Evolutionary conservation across 2,329 filamentous ascomycete genomes (phyloP), one percentile per base, ranked within the genome.

Genomic region (Xylariales sp.): DNA sequence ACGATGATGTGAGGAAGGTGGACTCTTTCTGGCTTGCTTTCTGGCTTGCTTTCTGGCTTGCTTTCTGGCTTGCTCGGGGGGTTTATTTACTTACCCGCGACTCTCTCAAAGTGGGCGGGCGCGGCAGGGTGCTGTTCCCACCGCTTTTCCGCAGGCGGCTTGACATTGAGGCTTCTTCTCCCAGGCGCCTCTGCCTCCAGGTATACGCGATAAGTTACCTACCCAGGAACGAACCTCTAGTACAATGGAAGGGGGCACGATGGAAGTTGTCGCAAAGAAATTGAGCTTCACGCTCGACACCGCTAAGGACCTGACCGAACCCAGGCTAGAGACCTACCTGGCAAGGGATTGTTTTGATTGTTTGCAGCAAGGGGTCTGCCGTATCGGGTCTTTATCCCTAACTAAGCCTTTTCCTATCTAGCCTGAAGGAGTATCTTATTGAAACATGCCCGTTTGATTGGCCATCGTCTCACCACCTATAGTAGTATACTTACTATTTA

Each of bases 31-130:
- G 7, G 14, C 49, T 46, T 18, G 5, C 9, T 23, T 46, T 41
- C 36, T 43, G 7, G 14, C 49, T 46, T 18, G 5, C 9, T 28
- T 46, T 41, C 36, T 43, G 7, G 14, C 49, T 46, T 18, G 5
- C 9, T 23, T 46, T 41, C 36, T 43, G 7, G 14, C 49, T 46
- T 18, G 5, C 9, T 28, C 5, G 57, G 16, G 53, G 34, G 41
- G 56, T 71, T 69, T 66, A 56, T 71, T 73, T 69, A 74, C 77
- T 75, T 75, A 78, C 77, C 28, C 76, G 73, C 52, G 77, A 77
- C 36, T 70, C 67, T 41, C 70, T 66, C 3, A 75, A 54, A 6
- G 59, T 52, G 12, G 68, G 62, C 30, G 69, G 71, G 18, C 74
- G 74, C 54, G 72, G 70, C 28, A 74, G 71, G 52, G 70, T 67